These are phyloP conservation scores for Samsoniella hepiali DNA, from an alignment of 2,329 filamentous ascomycete genomes.

Conservation along the genomic window DNA sequence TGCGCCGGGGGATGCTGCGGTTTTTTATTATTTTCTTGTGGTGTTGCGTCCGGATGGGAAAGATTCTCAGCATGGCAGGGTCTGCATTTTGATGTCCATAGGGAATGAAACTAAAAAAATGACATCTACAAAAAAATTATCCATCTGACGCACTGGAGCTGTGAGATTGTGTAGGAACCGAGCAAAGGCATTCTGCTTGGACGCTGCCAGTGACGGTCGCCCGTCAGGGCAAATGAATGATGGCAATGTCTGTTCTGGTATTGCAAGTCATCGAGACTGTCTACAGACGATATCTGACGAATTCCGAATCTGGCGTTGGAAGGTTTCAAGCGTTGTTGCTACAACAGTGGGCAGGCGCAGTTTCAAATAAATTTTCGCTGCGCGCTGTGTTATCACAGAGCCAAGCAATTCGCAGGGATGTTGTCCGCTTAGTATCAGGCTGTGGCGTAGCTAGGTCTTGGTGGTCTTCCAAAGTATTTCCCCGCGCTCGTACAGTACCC, in stretches of 20 bases:
- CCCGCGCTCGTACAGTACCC: background rate
- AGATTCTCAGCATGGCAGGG: constrained; percentile 41
- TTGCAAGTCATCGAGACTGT: too few species aligned
- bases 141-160: background rate
- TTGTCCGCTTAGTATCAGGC: background rate
- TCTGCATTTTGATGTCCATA: constrained; percentile 23
- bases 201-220: background rate
- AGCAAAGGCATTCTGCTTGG: background rate
- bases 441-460: background rate
- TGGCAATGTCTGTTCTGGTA: too few species aligned
- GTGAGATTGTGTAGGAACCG: background rate
- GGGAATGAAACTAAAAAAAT: constrained; percentile 20
- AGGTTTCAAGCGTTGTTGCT: too few species aligned
- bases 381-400: background rate
- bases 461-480: background rate
- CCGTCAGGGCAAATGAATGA: too few species aligned
- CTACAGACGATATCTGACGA: too few species aligned
- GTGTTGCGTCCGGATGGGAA: constrained; percentile 43
- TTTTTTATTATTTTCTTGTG: constrained; percentile 40
- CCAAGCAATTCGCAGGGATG: background rate
- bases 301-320: too few species aligned
- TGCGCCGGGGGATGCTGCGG: constrained; percentile 21
- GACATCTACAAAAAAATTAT: constrained; percentile 15
- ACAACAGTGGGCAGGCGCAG: too few species aligned
- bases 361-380: background rate